Base-by-base conservation (phyloP, 306 rosid species). In the Castanea crenata region DNA sequence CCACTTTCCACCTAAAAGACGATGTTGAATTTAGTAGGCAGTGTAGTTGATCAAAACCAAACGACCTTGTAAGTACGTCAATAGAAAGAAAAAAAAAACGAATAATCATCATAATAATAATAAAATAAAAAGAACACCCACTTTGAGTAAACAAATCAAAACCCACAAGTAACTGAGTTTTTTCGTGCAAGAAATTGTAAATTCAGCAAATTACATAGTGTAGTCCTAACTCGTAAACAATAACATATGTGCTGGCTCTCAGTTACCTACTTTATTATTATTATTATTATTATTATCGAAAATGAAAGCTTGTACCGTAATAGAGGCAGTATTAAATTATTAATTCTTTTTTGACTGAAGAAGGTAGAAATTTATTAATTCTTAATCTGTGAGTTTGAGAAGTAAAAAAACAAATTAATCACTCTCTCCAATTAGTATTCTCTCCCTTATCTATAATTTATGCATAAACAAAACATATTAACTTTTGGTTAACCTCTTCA, bases 41-140 rank as follows among this genome's bases (percentile, higher is more conserved):
- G 81, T 13, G 81, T 19, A 52, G 81, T 71, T 81, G 81, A 76
- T 76, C 77, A 34, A 76, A 81, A 74, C 54, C 79, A 38, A 80
- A 80, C 83, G 35, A 63, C 71, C 67, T 59, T 76, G 14, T 11
- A 1, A 3, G 65, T 9, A 69, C 67, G 69, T 51, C n/a, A n/a
- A n/a, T 3, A 19, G 13, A 4, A 44, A 52, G 1, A 8, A 5
- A 1, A 35, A 38, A 35, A 35, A 41, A 41, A 0, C 3, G 46
- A 41, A 41, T 41, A 41, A 8, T 41, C 46, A 41, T 38, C 29
- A 31, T 20, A 12, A 51, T 15, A 51, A 62, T 27, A 62, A 62
- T 62, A 11, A 4, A 27, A 62, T 8, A 62, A 25, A 27, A 14
- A 21, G 12, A 59, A 23, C 12, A 59, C 65, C 65, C 31, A 59